phyloP scores from a whole-genome alignment of 495 filamentous ascomycete genomes.

The Niebla homalea region DNA sequence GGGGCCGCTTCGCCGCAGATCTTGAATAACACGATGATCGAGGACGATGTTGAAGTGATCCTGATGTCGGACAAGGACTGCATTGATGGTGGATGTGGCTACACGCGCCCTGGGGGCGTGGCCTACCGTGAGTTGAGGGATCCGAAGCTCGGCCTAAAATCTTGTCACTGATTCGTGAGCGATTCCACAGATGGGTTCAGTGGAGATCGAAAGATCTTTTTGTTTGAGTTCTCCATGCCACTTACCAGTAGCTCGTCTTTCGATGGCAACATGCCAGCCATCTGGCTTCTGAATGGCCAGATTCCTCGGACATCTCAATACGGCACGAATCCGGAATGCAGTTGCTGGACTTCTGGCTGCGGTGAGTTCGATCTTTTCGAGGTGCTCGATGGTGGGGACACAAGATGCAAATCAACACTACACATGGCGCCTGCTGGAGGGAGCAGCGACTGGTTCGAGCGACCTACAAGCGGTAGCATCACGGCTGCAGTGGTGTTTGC shows the following conservation, averaged over 20 bases:
- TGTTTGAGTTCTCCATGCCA: slow-evolving; percentile 59
- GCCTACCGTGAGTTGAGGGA: slow-evolving; percentile 41
- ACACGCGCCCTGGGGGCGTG: slow-evolving; percentile 40
- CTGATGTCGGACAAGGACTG: slow-evolving; percentile 48
- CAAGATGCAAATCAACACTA: slow-evolving; percentile 42
- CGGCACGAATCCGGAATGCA: slow-evolving; percentile 37
- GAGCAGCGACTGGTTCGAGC: slow-evolving; percentile 47
- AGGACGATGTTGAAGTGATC: slow-evolving; percentile 46
- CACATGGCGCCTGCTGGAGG: slow-evolving; percentile 39
- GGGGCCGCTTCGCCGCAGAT: slow-evolving; percentile 36
- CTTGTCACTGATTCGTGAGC: not conserved
- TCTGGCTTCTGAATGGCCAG: slow-evolving; percentile 58
- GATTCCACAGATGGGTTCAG: slow-evolving; percentile 46
- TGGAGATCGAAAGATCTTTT: slow-evolving; percentile 48
- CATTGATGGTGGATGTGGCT: slow-evolving; percentile 39
- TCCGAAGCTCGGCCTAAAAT: not conserved
- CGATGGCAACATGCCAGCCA: slow-evolving; percentile 47
- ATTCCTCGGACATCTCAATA: slow-evolving; percentile 58
- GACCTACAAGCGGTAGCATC: slow-evolving; percentile 39
- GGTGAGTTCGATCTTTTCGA: slow-evolving; percentile 65
- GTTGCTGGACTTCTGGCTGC: slow-evolving; percentile 55
- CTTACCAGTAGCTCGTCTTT: slow-evolving; percentile 20
- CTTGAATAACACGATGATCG: slow-evolving; percentile 34
- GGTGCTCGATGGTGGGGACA: slow-evolving; percentile 37
- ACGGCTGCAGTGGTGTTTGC: slow-evolving; percentile 49